Evolutionary conservation across 2,329 filamentous ascomycete species (phyloP).

Genomic region (Xylariomycetidae sp.): DNA sequence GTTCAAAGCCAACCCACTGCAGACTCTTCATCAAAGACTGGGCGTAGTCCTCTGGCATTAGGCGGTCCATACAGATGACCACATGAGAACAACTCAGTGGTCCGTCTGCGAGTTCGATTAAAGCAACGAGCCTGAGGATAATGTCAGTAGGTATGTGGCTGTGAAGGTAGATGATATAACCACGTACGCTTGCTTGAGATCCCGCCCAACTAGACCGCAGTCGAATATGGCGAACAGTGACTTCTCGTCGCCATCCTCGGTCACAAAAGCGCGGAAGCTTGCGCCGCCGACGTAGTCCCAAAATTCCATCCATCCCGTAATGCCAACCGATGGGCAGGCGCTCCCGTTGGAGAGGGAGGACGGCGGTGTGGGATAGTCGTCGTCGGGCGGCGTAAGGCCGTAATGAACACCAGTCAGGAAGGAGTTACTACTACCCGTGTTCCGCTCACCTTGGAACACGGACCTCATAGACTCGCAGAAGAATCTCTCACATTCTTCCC

Average conservation of each 20-base stretch:
- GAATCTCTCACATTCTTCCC: conserved; percentile 99
- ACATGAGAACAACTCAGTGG: conserved; percentile 73
- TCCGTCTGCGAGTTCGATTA: conserved; percentile 80
- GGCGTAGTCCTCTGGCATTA: conserved; percentile 55
- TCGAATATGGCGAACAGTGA: conserved; percentile 89
- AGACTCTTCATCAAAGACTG: conserved; percentile 73
- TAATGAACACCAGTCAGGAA: conserved; percentile 72
- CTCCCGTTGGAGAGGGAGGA: conserved; percentile 27
- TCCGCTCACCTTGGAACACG: conserved; percentile 96
- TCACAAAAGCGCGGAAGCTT: conserved; percentile 82
- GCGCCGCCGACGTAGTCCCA: conserved; percentile 83
- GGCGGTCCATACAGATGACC: conserved; percentile 76
- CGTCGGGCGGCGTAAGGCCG: conserved; percentile 47
- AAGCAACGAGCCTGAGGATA: conserved; percentile 68
- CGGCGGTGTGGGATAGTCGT: conserved; percentile 36
- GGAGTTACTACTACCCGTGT: conserved; percentile 71
- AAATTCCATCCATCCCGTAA: conserved; percentile 68
- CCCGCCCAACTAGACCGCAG: conserved; percentile 60
- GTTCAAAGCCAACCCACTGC: conserved; percentile 89
- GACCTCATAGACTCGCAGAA: conserved; percentile 93
- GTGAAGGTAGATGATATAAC: not conserved
- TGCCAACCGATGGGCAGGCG: conserved; percentile 22
- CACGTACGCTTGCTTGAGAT: conserved; percentile 82
- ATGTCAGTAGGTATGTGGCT: not conserved
- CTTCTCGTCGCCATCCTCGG: conserved; percentile 64